Percentiles rank a stretch among this genome's conserved stretches.
phyloP scores from a whole-genome alignment of 2,329 filamentous ascomycete genomes.

The Fusarium annulatum region DNA sequence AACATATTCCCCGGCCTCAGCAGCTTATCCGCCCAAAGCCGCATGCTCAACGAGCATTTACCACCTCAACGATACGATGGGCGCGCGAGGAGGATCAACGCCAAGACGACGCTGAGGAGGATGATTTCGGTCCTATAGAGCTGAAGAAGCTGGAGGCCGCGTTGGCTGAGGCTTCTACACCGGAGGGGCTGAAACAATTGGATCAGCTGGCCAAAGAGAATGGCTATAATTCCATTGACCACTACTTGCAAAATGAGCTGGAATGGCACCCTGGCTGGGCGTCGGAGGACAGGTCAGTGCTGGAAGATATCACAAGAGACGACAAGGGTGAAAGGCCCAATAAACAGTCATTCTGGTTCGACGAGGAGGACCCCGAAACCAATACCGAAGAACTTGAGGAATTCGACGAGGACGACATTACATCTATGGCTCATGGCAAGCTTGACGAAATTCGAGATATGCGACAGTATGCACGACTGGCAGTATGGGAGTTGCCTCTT shows the following conservation, averaged over 20 bases:
- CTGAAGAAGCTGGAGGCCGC: constrained; percentile 48
- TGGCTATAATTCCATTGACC: constrained; percentile 49
- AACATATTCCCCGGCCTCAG: constrained; percentile 38
- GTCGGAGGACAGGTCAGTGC: constrained; percentile 47
- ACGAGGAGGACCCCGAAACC: constrained; percentile 60
- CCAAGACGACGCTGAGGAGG: constrained; percentile 41
- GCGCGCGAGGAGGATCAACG: constrained; percentile 36
- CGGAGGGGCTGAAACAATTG: constrained; percentile 49
- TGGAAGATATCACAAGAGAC: constrained; percentile 47
- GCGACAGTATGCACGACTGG: constrained; percentile 86
- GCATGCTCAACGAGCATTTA: constrained; percentile 46
- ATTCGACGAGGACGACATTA: constrained; percentile 86
- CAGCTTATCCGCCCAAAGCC: constrained; percentile 40
- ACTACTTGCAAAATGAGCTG: constrained; percentile 46
- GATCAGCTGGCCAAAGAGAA: constrained; percentile 52
- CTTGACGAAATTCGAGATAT: constrained; percentile 89
- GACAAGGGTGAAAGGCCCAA: constrained; percentile 50
- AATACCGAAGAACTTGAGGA: constrained; percentile 67
- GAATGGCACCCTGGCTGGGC: constrained; percentile 46
- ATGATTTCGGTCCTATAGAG: constrained; percentile 43
- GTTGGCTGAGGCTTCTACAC: constrained; percentile 46
- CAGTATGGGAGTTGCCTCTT: constrained; percentile 96
- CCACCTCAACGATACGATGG: constrained; percentile 47
- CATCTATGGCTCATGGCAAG: constrained; percentile 84
- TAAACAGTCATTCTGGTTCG: constrained; percentile 60